These are phyloP conservation scores for Metschnikowia lachancei DNA, from an alignment of 805 yeast species.

Conservation along the genomic window DNA sequence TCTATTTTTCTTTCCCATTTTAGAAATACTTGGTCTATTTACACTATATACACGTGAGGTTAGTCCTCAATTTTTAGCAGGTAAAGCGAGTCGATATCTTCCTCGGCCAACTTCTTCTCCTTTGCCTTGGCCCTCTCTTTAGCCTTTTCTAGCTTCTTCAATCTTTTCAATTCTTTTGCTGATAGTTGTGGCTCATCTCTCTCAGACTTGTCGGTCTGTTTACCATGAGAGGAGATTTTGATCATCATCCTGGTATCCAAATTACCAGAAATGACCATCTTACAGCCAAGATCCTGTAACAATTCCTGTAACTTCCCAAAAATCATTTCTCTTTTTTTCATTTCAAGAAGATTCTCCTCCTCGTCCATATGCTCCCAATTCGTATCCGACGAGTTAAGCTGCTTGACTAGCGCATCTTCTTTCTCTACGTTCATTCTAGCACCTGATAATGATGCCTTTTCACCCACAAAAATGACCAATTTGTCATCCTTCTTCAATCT, in stretches of 20 bases:
- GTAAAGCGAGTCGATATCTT: slow-evolving; percentile 41
- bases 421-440: slow-evolving; percentile 17
- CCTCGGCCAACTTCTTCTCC: slow-evolving; percentile 23
- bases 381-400: slow-evolving; percentile 4
- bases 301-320: slow-evolving; percentile 25
- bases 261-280: slow-evolving; percentile 28
- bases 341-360: slow-evolving; percentile 20
- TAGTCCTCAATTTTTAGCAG: slow-evolving; percentile 40
- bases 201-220: slow-evolving; percentile 1
- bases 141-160: slow-evolving; percentile 18
- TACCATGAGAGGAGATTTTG: slow-evolving; percentile 16
- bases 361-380: slow-evolving; percentile 17
- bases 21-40: slow-evolving; percentile 22
- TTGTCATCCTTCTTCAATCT: slow-evolving; percentile 46
- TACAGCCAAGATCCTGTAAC: slow-evolving; percentile 32
- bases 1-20: background rate
- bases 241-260: slow-evolving; percentile 26
- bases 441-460: slow-evolving; percentile 19
- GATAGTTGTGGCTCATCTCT: slow-evolving; percentile 10
- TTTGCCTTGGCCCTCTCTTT: slow-evolving; percentile 20
- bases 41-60: slow-evolving; percentile 8
- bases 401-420: slow-evolving; percentile 14
- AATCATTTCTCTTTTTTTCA: slow-evolving; percentile 31
- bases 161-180: slow-evolving; percentile 19
- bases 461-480: slow-evolving; percentile 28